Conservation (phyloP, 345 rosid genomes). For the Eucalyptus tenuipes region DNA sequence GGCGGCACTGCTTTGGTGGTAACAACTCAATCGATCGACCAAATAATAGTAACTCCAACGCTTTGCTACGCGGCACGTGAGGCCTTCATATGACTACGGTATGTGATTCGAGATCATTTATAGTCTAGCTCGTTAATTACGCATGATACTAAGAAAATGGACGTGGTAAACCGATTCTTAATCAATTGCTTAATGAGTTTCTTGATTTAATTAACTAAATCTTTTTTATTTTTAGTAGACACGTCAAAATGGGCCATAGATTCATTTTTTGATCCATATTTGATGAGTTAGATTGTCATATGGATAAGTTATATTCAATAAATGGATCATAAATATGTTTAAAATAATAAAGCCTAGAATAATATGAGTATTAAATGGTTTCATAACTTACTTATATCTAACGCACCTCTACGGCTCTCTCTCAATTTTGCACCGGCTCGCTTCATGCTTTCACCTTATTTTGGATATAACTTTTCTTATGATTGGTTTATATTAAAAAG, state of each 20-base stretch:
- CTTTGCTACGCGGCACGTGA: rapidly evolving
- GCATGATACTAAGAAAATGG: not conserved
- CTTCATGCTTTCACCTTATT: no score
- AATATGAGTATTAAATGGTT: no score
- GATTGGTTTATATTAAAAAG: no score
- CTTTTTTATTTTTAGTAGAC: not conserved
- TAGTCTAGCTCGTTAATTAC: not conserved
- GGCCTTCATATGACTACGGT: rapidly evolving
- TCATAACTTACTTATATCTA: no score
- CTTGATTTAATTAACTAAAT: not conserved
- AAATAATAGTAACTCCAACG: not conserved
- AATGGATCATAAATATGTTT: no score
- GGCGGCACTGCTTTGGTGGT: rapidly evolving
- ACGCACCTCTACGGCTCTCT: not conserved
- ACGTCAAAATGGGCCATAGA: not conserved
- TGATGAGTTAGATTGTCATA: no score
- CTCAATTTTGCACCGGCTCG: not conserved
- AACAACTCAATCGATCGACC: rapidly evolving
- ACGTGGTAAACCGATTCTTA: rapidly evolving
- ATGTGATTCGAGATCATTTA: not conserved
- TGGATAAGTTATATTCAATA: no score
- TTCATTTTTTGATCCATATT: no score
- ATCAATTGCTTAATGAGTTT: not conserved
- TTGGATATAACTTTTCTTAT: no score
- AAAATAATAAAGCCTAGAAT: no score